Conservation (phyloP, 108 stramenopile species). For the Phaeodactylum tricornutum region DNA sequence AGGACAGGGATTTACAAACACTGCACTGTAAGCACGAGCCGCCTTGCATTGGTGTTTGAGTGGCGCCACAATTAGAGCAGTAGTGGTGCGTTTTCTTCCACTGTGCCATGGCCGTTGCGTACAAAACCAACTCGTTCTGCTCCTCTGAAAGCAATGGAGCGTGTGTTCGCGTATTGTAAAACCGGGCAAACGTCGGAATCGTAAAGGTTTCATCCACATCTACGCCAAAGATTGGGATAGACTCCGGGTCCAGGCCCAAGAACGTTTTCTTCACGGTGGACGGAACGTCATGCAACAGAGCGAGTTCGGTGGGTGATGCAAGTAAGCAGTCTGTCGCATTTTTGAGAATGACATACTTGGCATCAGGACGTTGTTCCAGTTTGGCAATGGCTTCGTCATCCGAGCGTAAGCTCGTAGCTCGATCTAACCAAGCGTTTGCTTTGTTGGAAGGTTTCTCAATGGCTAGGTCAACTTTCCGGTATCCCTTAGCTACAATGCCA, state of each 20-base stretch:
- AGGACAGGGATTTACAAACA: slow-evolving; percentile 25
- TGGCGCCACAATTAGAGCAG: slow-evolving; percentile 49
- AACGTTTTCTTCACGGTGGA: slow-evolving; percentile 16
- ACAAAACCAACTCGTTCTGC: slow-evolving; percentile 65
- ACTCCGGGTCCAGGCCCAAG: slow-evolving; percentile 23
- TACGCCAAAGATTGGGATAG: slow-evolving; percentile 32
- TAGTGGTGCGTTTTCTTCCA: slow-evolving; percentile 44
- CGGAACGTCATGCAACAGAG: too few relatives aligned
- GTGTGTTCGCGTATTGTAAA: slow-evolving; percentile 52
- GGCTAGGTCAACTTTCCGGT: neutral
- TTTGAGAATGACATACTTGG: slow-evolving; percentile 41
- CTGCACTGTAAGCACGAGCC: slow-evolving; percentile 51
- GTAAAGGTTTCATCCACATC: slow-evolving; percentile 17
- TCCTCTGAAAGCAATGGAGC: slow-evolving; percentile 42
- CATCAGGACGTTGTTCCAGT: slow-evolving; percentile 38
- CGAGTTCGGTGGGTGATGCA: neutral
- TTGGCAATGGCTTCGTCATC: slow-evolving; percentile 25
- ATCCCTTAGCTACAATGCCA: neutral
- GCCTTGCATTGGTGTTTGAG: slow-evolving; percentile 32
- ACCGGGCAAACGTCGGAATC: slow-evolving; percentile 4
- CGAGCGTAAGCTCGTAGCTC: slow-evolving; percentile 42
- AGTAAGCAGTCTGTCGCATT: neutral
- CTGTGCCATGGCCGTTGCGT: slow-evolving; percentile 53
- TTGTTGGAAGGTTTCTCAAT: neutral
- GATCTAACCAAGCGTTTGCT: slow-evolving; percentile 23